A percentile compares a stretch with the other conserved stretches of the same genome.
Evolutionary conservation across 371 early-diverging fungal species (phyloP).

Genomic region (Mortierella sp.): DNA sequence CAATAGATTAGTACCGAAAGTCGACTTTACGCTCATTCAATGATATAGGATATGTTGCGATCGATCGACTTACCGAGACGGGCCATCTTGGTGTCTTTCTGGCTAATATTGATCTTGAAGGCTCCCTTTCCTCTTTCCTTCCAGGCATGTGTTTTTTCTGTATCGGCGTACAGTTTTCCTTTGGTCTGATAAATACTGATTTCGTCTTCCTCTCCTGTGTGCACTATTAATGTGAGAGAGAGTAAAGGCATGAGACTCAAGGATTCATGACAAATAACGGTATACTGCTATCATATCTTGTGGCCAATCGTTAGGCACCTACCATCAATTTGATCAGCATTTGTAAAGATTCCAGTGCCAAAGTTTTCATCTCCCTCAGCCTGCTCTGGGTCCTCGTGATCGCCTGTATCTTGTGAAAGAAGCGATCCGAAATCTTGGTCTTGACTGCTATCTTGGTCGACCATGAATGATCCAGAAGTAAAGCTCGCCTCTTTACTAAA

Average conservation of each 20-base stretch:
- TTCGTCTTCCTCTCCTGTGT: slow-evolving; percentile 54
- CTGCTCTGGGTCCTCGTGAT: slow-evolving; percentile 28
- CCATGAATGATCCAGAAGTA: slow-evolving; percentile 36
- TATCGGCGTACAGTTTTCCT: slow-evolving; percentile 44
- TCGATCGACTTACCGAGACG: slow-evolving; percentile 39
- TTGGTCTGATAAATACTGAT: slow-evolving; percentile 42
- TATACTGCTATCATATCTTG: not conserved
- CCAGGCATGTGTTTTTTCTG: slow-evolving; percentile 47
- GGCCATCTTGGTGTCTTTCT: slow-evolving; percentile 31
- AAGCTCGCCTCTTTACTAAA: slow-evolving; percentile 39
- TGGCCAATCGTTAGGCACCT: not conserved
- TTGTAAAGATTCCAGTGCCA: slow-evolving; percentile 28
- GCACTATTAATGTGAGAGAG: slow-evolving; percentile 15
- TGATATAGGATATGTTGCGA: not conserved
- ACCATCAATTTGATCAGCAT: slow-evolving; percentile 55
- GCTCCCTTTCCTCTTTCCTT: slow-evolving; percentile 54
- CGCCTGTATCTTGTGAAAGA: slow-evolving; percentile 36
- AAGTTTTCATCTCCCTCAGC: slow-evolving; percentile 29
- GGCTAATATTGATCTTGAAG: slow-evolving; percentile 46
- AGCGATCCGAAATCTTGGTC: slow-evolving; percentile 42
- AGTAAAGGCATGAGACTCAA: not conserved
- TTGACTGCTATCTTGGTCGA: slow-evolving; percentile 18
- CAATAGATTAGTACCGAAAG: not conserved
- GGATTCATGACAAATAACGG: not conserved
- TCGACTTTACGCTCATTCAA: not conserved